Evolutionary conservation across 1,284 basidiomycete species (phyloP).

Genomic region (Erythrobasidium hasegawianum): DNA sequence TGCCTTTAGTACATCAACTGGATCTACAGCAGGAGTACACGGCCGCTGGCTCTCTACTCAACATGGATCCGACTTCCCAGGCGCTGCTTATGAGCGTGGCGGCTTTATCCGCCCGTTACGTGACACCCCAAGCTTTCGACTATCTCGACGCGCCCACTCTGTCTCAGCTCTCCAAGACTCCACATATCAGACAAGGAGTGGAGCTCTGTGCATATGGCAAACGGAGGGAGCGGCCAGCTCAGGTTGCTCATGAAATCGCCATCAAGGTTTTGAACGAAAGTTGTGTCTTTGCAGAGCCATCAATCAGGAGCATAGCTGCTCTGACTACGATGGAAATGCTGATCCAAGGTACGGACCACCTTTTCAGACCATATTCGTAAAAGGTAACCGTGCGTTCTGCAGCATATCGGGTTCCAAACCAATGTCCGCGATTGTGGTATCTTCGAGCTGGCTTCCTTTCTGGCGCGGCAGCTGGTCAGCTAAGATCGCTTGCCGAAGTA

Average conservation of each 20-base stretch:
- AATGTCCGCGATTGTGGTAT: not conserved
- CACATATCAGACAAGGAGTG: not conserved
- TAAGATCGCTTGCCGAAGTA: conserved; percentile 22
- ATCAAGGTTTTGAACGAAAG: conserved; percentile 10
- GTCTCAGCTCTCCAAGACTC: not conserved
- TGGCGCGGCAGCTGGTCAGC: conserved; percentile 18
- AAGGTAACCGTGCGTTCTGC: not conserved
- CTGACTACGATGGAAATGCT: conserved; percentile 17
- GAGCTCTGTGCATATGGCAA: conserved; percentile 18
- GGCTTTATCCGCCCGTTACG: conserved; percentile 9
- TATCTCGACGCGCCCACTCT: conserved; percentile 14
- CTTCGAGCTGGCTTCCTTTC: conserved; percentile 7
- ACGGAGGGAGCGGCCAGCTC: conserved; percentile 9
- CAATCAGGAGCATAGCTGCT: conserved; percentile 9
- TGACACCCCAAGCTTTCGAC: conserved; percentile 2
- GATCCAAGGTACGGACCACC: not conserved
- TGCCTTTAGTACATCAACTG: conserved; percentile 8
- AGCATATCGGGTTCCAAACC: conserved; percentile 12
- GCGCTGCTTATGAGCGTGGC: conserved; percentile 13
- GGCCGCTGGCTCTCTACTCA: conserved; percentile 5
- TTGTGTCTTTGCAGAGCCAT: conserved; percentile 10
- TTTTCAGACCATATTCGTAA: not conserved
- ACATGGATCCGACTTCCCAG: conserved; percentile 17
- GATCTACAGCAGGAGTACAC: conserved; percentile 15
- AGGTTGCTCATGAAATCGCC: conserved; percentile 5